Base-by-base conservation (phyloP, 257 asterid species). In the Jaltomata sinuosa region DNA sequence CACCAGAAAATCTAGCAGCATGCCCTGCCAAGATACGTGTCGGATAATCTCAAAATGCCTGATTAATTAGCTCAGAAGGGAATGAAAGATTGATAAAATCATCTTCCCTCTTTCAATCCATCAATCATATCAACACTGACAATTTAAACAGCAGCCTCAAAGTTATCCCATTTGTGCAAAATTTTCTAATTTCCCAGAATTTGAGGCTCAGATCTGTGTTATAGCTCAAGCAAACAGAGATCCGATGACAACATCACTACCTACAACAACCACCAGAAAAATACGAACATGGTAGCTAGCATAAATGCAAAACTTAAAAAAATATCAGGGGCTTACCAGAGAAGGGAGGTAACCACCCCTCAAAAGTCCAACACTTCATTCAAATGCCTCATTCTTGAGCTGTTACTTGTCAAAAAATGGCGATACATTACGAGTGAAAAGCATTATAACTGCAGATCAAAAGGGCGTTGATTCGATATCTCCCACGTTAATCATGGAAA, bases 1-100 rank as follows among this genome's bases (percentile, higher is more conserved):
- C 79, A 36, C 85, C 89, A 59, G 86, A 86, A 69, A 71, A 40
- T 12, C 0, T 42, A 27, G n/a, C n/a, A n/a, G 59, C 59, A 52
- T 62, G 93, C 89, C 88, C 77, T 9, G 55, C 91, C 90, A 89
- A 89, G 90, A 87, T 89, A 87, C 88, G 83, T 85, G 83, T 69
- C 77, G 53, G 61, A 19, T 84, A 22, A 71, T 55, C 84, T 49
- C 84, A 6, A 50, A 53, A 83, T 85, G 47, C 87, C 83, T 45
- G 6, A 67, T 32, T 8, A 8, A 8, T 29, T 16, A 34, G 7
- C 76, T 45, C 45, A 6, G 76, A 38, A 38, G 27, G 18, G 53
- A 22, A 40, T 22, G 79, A 57, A 57, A 57, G 65, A 57, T n/a
- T 57, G 16, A 9, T n/a, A 57, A 57, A 57, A 57, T 57, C 31